Conservation (phyloP, 148 eudicot genomes). For the Nepenthes mirabilis region DNA sequence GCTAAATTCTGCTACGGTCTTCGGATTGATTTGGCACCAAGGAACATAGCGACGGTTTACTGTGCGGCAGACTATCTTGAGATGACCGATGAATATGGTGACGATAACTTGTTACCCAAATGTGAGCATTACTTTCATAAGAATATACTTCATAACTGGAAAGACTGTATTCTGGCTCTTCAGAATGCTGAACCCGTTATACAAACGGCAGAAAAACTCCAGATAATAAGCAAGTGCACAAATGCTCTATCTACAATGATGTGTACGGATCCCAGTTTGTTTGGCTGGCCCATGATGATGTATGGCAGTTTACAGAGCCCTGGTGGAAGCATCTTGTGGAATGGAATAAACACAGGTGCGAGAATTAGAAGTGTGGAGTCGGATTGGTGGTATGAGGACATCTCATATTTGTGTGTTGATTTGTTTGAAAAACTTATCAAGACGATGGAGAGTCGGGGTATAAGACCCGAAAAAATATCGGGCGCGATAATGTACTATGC, state of each 20-base stretch:
- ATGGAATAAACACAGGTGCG: slow-evolving; percentile 93
- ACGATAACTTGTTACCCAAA: slow-evolving; percentile 54
- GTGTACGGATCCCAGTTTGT: slow-evolving; percentile 86
- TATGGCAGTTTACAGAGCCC: slow-evolving; percentile 93
- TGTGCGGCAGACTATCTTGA: slow-evolving; percentile 83
- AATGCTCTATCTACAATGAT: slow-evolving; percentile 72
- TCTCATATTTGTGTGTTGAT: slow-evolving; percentile 52
- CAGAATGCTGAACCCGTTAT: slow-evolving; percentile 56
- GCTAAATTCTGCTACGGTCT: slow-evolving; percentile 75
- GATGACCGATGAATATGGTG: slow-evolving; percentile 76
- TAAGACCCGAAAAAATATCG: slow-evolving; percentile 53
- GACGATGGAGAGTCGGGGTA: slow-evolving; percentile 64
- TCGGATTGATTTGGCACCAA: slow-evolving; percentile 57
- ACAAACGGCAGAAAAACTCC: slow-evolving; percentile 44
- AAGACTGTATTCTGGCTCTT: slow-evolving; percentile 74
- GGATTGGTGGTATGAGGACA: slow-evolving; percentile 94
- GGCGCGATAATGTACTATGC: slow-evolving; percentile 77
- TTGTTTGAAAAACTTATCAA: slow-evolving; percentile 59
- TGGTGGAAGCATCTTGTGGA: slow-evolving; percentile 95
- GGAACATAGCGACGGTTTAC: slow-evolving; percentile 47
- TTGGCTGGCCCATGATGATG: slow-evolving; percentile 99
- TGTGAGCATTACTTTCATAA: slow-evolving; percentile 64
- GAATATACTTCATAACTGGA: slow-evolving; percentile 60
- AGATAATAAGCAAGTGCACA: slow-evolving; percentile 45
- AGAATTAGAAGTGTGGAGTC: slow-evolving; percentile 71